Percentiles rank a stretch among this genome's conserved stretches.
These are phyloP conservation scores for Onygenales sp. DNA, from an alignment of 2,329 filamentous ascomycete genomes.

Conservation along the genomic window DNA sequence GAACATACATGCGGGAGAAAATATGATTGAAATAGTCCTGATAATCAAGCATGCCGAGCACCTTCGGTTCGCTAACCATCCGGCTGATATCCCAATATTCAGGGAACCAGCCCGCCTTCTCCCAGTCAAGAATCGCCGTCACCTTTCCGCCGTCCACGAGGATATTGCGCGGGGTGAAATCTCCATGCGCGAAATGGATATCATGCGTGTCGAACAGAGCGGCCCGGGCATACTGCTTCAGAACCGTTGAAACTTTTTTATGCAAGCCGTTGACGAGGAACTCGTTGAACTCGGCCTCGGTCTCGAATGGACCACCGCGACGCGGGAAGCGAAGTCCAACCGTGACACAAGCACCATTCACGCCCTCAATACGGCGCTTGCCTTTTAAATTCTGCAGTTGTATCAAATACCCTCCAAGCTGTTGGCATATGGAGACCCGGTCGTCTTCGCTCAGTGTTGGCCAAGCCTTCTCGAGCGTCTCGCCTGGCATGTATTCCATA, in stretches of 20 bases:
- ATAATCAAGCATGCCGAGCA: too few species aligned
- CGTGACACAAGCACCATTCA: neutral
- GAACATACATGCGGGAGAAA: too few species aligned
- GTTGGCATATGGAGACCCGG: neutral
- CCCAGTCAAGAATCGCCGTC: slow-evolving; percentile 12
- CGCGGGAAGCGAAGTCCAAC: neutral
- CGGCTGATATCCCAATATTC: neutral
- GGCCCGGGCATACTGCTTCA: neutral
- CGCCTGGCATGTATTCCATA: slow-evolving; percentile 2
- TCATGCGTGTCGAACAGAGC: slow-evolving; percentile 1
- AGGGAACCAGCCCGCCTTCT: slow-evolving; percentile 10
- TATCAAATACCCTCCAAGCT: slow-evolving; percentile 6
- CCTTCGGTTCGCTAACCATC: neutral
- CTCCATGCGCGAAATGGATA: slow-evolving; percentile 12
- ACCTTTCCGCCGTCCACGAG: slow-evolving; percentile 10
- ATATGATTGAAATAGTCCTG: too few species aligned
- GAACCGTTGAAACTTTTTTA: neutral
- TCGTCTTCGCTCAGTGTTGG: slow-evolving; percentile 2
- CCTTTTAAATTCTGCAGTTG: slow-evolving; percentile 4
- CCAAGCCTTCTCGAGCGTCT: slow-evolving; percentile 6
- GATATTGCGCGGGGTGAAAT: slow-evolving; percentile 13
- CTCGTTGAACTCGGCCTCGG: slow-evolving; percentile 6
- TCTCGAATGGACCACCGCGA: slow-evolving; percentile 2
- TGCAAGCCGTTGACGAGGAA: neutral
- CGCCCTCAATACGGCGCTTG: neutral